Base-by-base conservation (phyloP, 2,329 filamentous ascomycete species). In the Pezicula carpinea region DNA sequence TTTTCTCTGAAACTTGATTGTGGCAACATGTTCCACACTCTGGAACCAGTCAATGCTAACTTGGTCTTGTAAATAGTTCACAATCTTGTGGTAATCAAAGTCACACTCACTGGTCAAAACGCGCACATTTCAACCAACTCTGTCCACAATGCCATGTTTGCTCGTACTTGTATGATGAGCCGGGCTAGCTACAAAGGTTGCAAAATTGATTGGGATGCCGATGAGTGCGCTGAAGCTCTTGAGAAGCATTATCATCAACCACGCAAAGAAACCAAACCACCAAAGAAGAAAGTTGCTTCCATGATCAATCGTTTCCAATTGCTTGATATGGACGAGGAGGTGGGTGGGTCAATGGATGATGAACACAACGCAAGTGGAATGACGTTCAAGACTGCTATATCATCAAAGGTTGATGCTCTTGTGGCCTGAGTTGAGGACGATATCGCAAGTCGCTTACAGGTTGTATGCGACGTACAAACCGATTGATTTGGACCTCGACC, bases 81-180 rank as follows among this genome's bases (percentile, higher is more conserved):
- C 69, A 87, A 88, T 52, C 73, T 95, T 1, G 71, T 84, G 18
- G 77, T 95, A 10, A 73, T 93, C 58, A 77, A 77, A 36, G 68
- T 93, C 38, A 66, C 68, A 6, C 84, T 87, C 63, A 65, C 67
- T 3, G 69, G 73, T 15, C 73, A 73, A 4, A 78, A 82, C 63
- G 85, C 78, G 49, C 79, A 79, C 63, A 80, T 95, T 53, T 82
- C 79, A 46, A 88, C 84, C 6, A 95, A 91, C 64, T 89, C 87
- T 0, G 76, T 95, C 8, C 77, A 85, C 59, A 83, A 85, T 52
- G 85, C 88, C 10, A 75, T 89, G 44, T 88, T 84, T 65, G 87
- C 88, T 7, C 78, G 80, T 15, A 87, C 79, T 8, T 93, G 88
- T 68, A 87, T 95, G 84, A 83, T 85, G 77, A 81, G 75, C 39